Conservation (phyloP, 768 basidiomycete genomes). For the Lanmaoa pseudosensibilis region DNA sequence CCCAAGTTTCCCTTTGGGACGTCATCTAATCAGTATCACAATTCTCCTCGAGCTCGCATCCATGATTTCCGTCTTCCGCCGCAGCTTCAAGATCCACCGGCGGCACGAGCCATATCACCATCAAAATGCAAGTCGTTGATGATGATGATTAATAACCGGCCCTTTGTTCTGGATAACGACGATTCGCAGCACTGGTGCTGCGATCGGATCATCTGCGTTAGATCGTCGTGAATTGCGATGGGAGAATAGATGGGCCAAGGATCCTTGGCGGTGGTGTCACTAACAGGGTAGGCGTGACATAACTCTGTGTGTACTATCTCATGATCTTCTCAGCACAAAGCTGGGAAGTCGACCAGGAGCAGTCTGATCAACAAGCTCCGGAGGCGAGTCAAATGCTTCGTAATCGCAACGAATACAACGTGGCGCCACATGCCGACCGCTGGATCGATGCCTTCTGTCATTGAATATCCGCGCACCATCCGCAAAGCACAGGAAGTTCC, state of each 20-base stretch:
- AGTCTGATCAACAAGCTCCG: neutral
- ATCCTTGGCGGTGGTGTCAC: no score
- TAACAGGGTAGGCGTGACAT: neutral
- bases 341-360: no score
- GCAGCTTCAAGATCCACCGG: slow-evolving; percentile 17
- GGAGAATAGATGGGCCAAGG: neutral
- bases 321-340: no score
- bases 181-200: neutral
- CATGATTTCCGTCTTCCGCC: slow-evolving; percentile 7
- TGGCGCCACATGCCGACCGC: neutral
- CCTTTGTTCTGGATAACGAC: neutral
- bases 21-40: neutral
- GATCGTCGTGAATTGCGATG: neutral
- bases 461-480: neutral
- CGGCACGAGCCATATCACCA: neutral
- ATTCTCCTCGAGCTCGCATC: slow-evolving; percentile 13
- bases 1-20: neutral
- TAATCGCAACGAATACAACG: neutral
- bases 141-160: no score
- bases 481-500: neutral
- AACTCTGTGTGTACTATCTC: neutral
- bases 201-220: no score
- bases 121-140: neutral
- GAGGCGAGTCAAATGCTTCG: neutral
- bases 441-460: neutral